phyloP scores from a whole-genome alignment of 2,329 filamentous ascomycete genomes.

The Geosmithia putterillii region DNA sequence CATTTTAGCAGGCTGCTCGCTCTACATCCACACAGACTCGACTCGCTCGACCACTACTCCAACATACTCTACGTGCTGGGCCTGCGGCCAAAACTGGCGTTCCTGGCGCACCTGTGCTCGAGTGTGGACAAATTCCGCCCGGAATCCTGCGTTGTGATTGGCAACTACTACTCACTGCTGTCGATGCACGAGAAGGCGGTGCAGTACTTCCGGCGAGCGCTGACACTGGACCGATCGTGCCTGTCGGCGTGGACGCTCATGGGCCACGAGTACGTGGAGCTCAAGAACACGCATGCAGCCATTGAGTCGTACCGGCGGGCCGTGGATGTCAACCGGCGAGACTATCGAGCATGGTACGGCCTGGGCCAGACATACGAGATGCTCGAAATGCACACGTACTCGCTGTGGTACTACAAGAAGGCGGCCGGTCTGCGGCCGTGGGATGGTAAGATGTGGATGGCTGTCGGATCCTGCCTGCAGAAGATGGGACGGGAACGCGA shows the following conservation, averaged over 20 bases:
- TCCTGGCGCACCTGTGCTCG: slow-evolving; percentile 81
- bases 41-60: slow-evolving; percentile 89
- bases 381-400: slow-evolving; percentile 95
- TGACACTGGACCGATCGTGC: slow-evolving; percentile 82
- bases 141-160: slow-evolving; percentile 91
- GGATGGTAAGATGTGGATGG: slow-evolving; percentile 98
- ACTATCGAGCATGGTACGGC: slow-evolving; percentile 97
- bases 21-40: slow-evolving; percentile 60
- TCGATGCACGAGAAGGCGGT: slow-evolving; percentile 97
- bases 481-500: slow-evolving; percentile 81
- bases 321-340: slow-evolving; percentile 89
- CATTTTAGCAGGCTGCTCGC: slow-evolving; percentile 72
- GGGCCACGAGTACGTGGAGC: slow-evolving; percentile 97
- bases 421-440: slow-evolving; percentile 87
- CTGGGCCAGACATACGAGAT: slow-evolving; percentile 95
- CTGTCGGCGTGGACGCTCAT: slow-evolving; percentile 96
- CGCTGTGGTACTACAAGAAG: slow-evolving; percentile 94
- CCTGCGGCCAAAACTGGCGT: slow-evolving; percentile 76
- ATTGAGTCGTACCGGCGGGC: slow-evolving; percentile 94
- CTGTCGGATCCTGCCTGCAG: slow-evolving; percentile 81
- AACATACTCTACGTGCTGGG: slow-evolving; percentile 95
- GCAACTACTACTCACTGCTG: slow-evolving; percentile 91
- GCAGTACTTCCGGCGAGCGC: slow-evolving; percentile 87
- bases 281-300: slow-evolving; percentile 96
- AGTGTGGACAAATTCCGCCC: slow-evolving; percentile 91